phyloP scores from a whole-genome alignment of 192 early-diverging fungal genomes.

The Backusella macrospora region DNA sequence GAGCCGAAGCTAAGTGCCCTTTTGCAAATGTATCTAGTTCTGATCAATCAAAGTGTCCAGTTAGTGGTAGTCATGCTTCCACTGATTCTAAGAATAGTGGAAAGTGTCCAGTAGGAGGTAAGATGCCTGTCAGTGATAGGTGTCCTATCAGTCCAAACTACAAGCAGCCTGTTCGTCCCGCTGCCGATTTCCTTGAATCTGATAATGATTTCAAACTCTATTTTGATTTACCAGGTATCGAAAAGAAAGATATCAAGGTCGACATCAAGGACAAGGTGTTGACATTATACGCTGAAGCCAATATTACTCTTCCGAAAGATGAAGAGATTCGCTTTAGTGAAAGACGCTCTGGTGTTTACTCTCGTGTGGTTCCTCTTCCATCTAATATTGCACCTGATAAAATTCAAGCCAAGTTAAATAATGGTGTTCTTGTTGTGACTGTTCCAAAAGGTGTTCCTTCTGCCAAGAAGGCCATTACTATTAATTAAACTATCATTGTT shows the following conservation, averaged over 20 bases:
- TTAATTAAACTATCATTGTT: constrained; percentile 31
- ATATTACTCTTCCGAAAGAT: constrained; percentile 23
- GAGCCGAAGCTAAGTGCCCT: neutral
- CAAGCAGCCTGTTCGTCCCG: constrained; percentile 19
- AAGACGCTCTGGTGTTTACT: constrained; percentile 54
- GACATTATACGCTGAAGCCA: constrained; percentile 48
- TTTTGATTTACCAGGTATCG: constrained; percentile 60
- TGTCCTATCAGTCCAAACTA: constrained; percentile 2
- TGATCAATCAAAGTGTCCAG: constrained; percentile 10
- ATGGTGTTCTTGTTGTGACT: constrained; percentile 56
- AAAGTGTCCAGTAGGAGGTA: neutral
- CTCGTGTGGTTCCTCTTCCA: constrained; percentile 52
- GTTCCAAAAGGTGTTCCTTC: constrained; percentile 45
- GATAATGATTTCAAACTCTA: constrained; percentile 49
- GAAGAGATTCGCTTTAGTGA: constrained; percentile 51
- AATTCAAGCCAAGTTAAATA: constrained; percentile 54
- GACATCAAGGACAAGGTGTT: constrained; percentile 49
- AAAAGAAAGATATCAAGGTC: constrained; percentile 58
- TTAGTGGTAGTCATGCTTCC: neutral
- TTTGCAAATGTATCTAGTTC: neutral
- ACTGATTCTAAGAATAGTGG: neutral
- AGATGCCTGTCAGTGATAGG: neutral
- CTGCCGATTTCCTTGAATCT: constrained; percentile 53
- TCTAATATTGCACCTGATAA: constrained; percentile 46
- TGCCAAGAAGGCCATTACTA: constrained; percentile 49